These are phyloP conservation scores for Asterionellopsis glacialis DNA, from an alignment of 108 stramenopile genomes.

Conservation along the genomic window DNA sequence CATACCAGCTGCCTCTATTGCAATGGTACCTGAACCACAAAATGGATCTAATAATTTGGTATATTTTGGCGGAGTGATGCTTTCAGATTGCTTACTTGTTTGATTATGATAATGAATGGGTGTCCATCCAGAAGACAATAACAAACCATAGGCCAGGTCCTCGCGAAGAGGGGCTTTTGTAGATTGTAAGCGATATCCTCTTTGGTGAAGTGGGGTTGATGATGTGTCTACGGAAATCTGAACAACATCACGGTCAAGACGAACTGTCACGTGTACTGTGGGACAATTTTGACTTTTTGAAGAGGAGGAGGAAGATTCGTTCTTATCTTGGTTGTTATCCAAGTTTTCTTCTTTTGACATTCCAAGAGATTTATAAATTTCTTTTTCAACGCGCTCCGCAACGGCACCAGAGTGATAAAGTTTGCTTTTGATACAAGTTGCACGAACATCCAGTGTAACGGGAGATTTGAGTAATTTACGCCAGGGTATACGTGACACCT, in stretches of 20 bases:
- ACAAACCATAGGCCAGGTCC: constrained; percentile 69
- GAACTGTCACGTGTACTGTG: constrained; percentile 33
- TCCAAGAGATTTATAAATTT: constrained; percentile 35
- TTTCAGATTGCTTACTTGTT: too few species aligned
- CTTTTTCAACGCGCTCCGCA: constrained; percentile 45
- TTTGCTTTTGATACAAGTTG: constrained; percentile 55
- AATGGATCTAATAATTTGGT: constrained; percentile 57
- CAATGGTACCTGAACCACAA: constrained; percentile 80
- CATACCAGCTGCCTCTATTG: constrained; percentile 71
- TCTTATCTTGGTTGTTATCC: constrained; percentile 1
- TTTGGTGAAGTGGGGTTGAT: constrained; percentile 54
- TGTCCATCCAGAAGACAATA: constrained; percentile 30
- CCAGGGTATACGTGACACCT: constrained; percentile 56
- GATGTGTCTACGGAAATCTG: constrained; percentile 54
- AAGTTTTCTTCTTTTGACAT: neutral
- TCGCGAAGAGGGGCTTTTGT: constrained; percentile 76
- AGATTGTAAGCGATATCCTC: constrained; percentile 66
- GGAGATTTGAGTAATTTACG: constrained; percentile 13
- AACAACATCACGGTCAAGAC: constrained; percentile 50
- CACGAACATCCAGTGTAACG: constrained; percentile 38
- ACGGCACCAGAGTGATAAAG: constrained; percentile 64
- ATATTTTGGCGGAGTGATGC: constrained; percentile 2
- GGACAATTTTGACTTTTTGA: constrained; percentile 7
- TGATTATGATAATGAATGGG: constrained; percentile 13
- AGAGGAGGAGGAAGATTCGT: too few species aligned